phyloP scores from a whole-genome alignment of 148 eudicot genomes.

The Nepenthes mirabilis region DNA sequence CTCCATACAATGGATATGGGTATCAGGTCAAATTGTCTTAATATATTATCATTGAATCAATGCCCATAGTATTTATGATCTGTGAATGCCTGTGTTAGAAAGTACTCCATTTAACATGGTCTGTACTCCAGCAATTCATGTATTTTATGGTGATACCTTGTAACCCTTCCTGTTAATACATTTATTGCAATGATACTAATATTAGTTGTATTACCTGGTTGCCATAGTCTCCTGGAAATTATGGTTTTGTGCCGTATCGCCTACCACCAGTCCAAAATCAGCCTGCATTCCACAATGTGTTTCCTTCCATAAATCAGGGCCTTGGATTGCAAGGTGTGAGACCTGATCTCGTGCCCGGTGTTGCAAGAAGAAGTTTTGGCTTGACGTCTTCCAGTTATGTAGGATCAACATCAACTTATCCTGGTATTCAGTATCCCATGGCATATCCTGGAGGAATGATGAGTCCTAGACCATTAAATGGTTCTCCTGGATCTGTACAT shows the following conservation, averaged over 20 bases:
- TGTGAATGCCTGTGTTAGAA: neutral
- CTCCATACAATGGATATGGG: constrained; percentile 83
- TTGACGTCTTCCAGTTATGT: constrained; percentile 27
- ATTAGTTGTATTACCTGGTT: neutral
- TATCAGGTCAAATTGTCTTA: constrained; percentile 52
- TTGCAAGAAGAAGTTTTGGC: constrained; percentile 50
- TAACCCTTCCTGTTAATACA: no score
- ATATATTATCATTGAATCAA: neutral
- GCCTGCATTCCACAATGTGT: constrained; percentile 38
- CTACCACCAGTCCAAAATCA: constrained; percentile 70
- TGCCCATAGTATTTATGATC: neutral
- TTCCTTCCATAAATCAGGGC: constrained; percentile 49
- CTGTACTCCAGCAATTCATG: no score
- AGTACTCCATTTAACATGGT: neutral
- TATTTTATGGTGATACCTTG: no score
- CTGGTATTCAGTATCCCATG: constrained; percentile 46
- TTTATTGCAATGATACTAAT: neutral
- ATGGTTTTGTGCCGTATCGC: constrained; percentile 80
- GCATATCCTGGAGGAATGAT: constrained; percentile 62
- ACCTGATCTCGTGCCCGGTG: constrained; percentile 51
- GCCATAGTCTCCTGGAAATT: constrained; percentile 63
- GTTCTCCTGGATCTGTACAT: constrained; percentile 45
- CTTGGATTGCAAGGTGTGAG: constrained; percentile 48
- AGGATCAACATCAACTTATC: constrained; percentile 63
- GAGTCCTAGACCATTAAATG: constrained; percentile 46